phyloP scores from a whole-genome alignment of 805 yeast species.

The Brettanomyces nanus region DNA sequence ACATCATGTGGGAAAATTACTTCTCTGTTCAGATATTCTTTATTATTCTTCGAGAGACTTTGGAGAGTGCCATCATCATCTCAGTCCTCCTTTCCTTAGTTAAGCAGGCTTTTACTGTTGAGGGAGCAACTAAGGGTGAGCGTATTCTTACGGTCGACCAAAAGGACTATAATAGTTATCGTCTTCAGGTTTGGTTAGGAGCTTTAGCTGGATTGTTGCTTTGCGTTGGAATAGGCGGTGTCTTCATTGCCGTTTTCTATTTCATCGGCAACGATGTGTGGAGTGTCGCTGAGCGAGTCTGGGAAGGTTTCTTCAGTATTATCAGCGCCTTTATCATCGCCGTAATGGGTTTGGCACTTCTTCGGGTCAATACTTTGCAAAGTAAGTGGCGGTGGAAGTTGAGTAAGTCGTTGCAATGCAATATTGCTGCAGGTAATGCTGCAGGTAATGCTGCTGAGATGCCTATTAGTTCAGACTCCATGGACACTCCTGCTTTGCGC shows the following conservation, averaged over 20 bases:
- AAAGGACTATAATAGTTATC: slow-evolving; percentile 34
- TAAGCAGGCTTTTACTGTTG: slow-evolving; percentile 44
- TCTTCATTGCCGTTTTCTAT: slow-evolving; percentile 64
- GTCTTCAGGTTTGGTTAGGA: slow-evolving; percentile 75
- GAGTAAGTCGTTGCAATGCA: slow-evolving; percentile 18
- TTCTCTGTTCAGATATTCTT: slow-evolving; percentile 71
- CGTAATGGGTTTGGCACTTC: slow-evolving; percentile 76
- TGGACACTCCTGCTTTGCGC: not conserved
- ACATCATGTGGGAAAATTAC: slow-evolving; percentile 33
- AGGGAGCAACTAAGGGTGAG: slow-evolving; percentile 22
- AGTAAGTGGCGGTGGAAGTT: slow-evolving; percentile 68
- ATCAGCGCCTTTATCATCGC: slow-evolving; percentile 75
- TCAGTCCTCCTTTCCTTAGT: slow-evolving; percentile 67
- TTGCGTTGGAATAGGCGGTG: slow-evolving; percentile 66
- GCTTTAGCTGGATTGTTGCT: slow-evolving; percentile 62
- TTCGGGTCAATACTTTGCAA: slow-evolving; percentile 73
- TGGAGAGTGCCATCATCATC: slow-evolving; percentile 69
- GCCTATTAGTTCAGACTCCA: not conserved
- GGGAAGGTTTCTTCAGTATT: slow-evolving; percentile 82
- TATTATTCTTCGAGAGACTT: slow-evolving; percentile 63
- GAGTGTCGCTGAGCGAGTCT: slow-evolving; percentile 79
- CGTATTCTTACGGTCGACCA: slow-evolving; percentile 24
- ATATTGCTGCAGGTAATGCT: not conserved
- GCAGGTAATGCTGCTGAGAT: not conserved
- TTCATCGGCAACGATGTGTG: slow-evolving; percentile 76